Conservation (phyloP, 345 rosid genomes). For the Populus euphratica region DNA sequence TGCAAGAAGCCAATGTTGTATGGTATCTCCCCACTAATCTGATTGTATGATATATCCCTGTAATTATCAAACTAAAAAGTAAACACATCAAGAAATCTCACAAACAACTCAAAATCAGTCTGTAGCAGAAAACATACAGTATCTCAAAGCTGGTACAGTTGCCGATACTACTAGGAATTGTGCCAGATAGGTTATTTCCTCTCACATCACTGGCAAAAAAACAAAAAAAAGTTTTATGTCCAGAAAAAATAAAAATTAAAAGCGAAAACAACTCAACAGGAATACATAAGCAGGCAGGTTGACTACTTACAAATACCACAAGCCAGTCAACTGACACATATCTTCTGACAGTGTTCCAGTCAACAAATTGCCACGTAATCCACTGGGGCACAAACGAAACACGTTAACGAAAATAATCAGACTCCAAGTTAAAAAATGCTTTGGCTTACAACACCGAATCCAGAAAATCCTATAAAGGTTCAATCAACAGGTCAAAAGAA, state of each 20-base stretch:
- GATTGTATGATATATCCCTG: constrained; percentile 92
- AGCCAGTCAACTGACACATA: constrained; percentile 88
- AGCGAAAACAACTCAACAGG: background rate
- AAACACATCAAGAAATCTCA: background rate
- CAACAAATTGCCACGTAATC: constrained; percentile 74
- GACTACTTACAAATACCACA: constrained; percentile 91
- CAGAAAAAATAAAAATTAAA: background rate
- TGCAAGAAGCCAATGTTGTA: constrained; percentile 92
- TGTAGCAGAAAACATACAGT: constrained; percentile 45
- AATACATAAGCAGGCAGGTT: background rate
- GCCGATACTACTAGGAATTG: constrained; percentile 84
- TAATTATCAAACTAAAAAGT: background rate
- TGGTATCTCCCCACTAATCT: constrained; percentile 80
- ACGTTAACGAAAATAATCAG: background rate
- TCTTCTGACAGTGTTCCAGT: constrained; percentile 79
- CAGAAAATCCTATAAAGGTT: background rate
- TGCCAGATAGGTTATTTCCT: constrained; percentile 78
- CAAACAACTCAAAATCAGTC: background rate
- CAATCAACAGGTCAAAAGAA: background rate
- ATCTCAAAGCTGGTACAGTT: constrained; percentile 95
- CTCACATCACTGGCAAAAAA: constrained; percentile 73
- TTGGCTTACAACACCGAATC: background rate
- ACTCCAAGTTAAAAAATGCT: no score
- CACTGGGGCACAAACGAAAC: constrained; percentile 38
- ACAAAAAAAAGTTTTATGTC: background rate